A percentile compares a stretch with the other conserved stretches of the same genome.
Conservation (phyloP, 768 basidiomycete genomes). For the Sarcodon aspratus region DNA sequence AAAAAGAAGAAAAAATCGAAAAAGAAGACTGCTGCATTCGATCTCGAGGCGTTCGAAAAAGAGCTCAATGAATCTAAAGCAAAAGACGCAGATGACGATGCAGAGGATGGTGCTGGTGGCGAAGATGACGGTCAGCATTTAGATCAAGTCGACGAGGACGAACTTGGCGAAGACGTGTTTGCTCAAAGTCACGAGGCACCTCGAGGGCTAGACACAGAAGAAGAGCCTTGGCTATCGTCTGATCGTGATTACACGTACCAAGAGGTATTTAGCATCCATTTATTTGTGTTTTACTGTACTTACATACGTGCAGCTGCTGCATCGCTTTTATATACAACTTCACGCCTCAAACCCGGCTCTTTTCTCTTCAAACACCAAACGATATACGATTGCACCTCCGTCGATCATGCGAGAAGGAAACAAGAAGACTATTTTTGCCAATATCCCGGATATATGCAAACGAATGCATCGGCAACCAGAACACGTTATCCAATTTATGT, state of each 20-base stretch:
- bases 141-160: constrained; percentile 65
- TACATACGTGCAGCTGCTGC: constrained; percentile 54
- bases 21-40: constrained; percentile 83
- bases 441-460: constrained; percentile 95
- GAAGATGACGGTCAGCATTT: constrained; percentile 36
- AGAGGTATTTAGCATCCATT: constrained; percentile 43
- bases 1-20: constrained; percentile 95
- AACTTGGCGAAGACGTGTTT: constrained; percentile 86
- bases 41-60: constrained; percentile 91
- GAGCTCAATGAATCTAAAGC: constrained; percentile 67
- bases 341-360: constrained; percentile 92
- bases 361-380: constrained; percentile 75
- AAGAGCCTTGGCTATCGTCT: constrained; percentile 82
- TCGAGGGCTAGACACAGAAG: constrained; percentile 58
- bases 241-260: constrained; percentile 96
- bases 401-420: constrained; percentile 91
- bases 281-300: not conserved
- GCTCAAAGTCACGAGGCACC: constrained; percentile 39
- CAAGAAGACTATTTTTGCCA: constrained; percentile 96
- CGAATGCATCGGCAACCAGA: constrained; percentile 97
- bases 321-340: constrained; percentile 82
- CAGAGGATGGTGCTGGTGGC: constrained; percentile 36
- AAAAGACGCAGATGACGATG: constrained; percentile 44
- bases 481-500: constrained; percentile 94
- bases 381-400: constrained; percentile 95